Evolutionary conservation across 257 asterid genomes (phyloP), one percentile per base, ranked within the genome.

Genomic region (Vinca minor): DNA sequence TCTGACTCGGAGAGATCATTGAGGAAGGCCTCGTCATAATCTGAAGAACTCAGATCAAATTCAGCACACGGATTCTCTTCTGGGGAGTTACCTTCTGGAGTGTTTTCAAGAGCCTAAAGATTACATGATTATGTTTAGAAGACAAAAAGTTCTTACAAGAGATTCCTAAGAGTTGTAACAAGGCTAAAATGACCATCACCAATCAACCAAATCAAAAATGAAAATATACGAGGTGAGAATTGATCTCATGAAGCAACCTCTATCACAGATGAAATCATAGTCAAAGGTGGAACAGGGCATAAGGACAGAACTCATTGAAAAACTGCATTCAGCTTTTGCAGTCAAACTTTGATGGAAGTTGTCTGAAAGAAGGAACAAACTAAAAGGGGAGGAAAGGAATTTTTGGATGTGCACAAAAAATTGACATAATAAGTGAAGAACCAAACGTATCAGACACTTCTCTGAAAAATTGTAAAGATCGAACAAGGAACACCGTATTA

Each of bases 1-100:
- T 81, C 93, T 42, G 62, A 13, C 42, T 89, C 95, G 0, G 89
- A 82, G 29, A 71, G 50, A 70, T 82, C 87, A 62, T 73, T 75
- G 38, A 69, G 69, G 47, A 69, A 23, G 46, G 50, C 46, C 69
- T 87, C 98, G 25, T 80, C 78, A 64, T 70, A 82, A 44, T 75
- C 91, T 3, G 96, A 81, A 29, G 94, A 73, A 79, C 78, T 68
- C 35, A 73, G 87, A 73, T 87, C 83, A 55, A 82, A 77, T 67
- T 71, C 77, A 53, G 41, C 52, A 69, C 79, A 53, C 50, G 57
- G 68, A 53, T 70, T 85, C 70, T 65, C 78, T 44, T 72, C 81
- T 59, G 83, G 87, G 72, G 92, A 82, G 25, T 82, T 87, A 50
- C 78, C 77, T 58, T 73, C 81, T 60, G 85, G 86, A 70, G 92